Conservation (phyloP, 306 rosid species). For the Styphnolobium japonicum region DNA sequence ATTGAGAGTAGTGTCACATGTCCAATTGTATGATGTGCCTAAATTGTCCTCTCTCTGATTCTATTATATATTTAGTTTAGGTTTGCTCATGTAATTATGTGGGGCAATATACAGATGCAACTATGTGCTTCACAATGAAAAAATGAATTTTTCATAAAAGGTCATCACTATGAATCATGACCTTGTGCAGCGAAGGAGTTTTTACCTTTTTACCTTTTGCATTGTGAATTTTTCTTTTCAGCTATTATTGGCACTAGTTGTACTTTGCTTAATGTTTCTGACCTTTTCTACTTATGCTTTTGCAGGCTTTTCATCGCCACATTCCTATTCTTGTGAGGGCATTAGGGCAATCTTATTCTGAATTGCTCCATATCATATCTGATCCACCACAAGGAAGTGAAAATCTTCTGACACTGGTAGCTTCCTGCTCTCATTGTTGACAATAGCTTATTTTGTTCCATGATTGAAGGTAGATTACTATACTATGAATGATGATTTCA, state of each 20-base stretch:
- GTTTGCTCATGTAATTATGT: constrained; percentile 9
- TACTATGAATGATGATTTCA: neutral
- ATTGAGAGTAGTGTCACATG: neutral
- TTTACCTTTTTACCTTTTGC: neutral
- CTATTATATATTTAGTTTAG: constrained; percentile 1
- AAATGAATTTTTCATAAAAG: neutral
- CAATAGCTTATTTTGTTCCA: constrained; percentile 1
- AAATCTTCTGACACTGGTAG: constrained; percentile 83
- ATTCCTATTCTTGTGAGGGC: constrained; percentile 87
- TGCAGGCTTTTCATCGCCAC: constrained; percentile 94
- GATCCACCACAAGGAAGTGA: constrained; percentile 99
- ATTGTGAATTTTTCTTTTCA: constrained; percentile 20
- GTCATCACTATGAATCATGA: neutral
- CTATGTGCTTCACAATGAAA: neutral
- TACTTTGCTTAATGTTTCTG: constrained; percentile 19
- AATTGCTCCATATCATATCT: constrained; percentile 76
- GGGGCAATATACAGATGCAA: neutral
- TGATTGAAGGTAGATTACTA: neutral
- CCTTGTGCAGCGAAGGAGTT: neutral
- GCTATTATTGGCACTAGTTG: neutral
- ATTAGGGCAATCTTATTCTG: constrained; percentile 80
- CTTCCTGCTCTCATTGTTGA: constrained; percentile 26
- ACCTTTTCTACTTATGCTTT: constrained; percentile 20
- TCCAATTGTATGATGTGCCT: neutral
- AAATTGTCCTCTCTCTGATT: neutral